phyloP scores from a whole-genome alignment of 208 protist genomes.

The Crithidia thermophila region DNA sequence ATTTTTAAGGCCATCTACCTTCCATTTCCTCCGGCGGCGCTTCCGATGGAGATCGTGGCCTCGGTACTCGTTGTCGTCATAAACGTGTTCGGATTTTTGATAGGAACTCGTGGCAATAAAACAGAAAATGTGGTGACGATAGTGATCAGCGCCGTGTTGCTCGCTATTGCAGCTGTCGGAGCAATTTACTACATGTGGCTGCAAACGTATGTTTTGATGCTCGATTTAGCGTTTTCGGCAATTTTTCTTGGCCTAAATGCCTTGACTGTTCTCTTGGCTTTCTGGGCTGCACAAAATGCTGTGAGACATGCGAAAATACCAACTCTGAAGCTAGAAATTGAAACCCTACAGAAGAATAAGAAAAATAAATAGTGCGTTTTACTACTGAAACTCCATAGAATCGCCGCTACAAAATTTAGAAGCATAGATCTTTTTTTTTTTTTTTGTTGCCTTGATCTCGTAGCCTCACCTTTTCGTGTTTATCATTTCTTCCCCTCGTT shows the following conservation, averaged over 20 bases:
- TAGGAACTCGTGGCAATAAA: slow-evolving; percentile 65
- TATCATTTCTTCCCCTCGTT: no score
- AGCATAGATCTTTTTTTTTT: no score
- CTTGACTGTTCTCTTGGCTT: slow-evolving; percentile 37
- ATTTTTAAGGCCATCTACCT: slow-evolving; percentile 63
- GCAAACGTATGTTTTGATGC: slow-evolving; percentile 81
- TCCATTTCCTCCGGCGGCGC: slow-evolving; percentile 61
- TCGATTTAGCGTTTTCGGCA: slow-evolving; percentile 71
- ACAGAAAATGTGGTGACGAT: slow-evolving; percentile 38
- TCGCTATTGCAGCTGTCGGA: slow-evolving; percentile 45
- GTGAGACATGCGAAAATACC: slow-evolving; percentile 14
- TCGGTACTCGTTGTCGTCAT: slow-evolving; percentile 54
- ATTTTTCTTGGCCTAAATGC: slow-evolving; percentile 57
- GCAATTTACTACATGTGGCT: slow-evolving; percentile 86
- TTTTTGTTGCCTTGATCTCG: no score
- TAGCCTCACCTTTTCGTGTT: no score
- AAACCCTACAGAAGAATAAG: not conserved
- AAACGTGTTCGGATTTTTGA: slow-evolving; percentile 34
- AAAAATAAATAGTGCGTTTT: slow-evolving; percentile 10
- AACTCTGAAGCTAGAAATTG: slow-evolving; percentile 14
- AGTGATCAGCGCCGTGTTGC: slow-evolving; percentile 37
- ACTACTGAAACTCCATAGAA: not conserved
- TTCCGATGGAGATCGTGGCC: slow-evolving; percentile 69
- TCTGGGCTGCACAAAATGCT: slow-evolving; percentile 38
- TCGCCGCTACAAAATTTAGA: no score